Conservation (phyloP, 352 stramenopile species). For the Blastocystis sp. region DNA sequence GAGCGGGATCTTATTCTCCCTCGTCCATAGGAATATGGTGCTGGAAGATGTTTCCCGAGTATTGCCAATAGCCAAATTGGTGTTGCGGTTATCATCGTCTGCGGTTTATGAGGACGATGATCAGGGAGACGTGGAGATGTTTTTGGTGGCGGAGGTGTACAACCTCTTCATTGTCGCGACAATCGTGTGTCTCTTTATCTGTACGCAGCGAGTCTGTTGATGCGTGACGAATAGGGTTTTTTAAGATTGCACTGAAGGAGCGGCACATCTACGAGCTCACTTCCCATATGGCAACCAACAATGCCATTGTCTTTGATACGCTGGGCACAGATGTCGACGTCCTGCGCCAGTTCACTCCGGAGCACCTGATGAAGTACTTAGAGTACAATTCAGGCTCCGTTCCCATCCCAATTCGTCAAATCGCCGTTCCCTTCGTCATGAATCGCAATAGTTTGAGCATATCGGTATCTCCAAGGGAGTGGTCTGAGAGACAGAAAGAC, state of each 20-base stretch:
- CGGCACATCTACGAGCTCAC: slow-evolving; percentile 44
- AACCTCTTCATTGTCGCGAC: slow-evolving; percentile 68
- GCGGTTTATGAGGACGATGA: background rate
- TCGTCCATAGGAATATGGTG: too few relatives aligned
- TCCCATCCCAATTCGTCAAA: slow-evolving; percentile 42
- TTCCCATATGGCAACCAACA: slow-evolving; percentile 49
- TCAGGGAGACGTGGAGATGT: background rate
- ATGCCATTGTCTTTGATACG: slow-evolving; percentile 60
- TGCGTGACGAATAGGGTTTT: slow-evolving; percentile 42
- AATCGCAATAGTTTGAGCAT: slow-evolving; percentile 29
- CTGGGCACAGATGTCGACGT: slow-evolving; percentile 61
- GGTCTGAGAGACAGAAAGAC: background rate
- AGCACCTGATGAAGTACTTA: slow-evolving; percentile 63
- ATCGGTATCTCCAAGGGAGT: background rate
- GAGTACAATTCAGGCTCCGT: slow-evolving; percentile 60
- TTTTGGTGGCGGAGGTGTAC: slow-evolving; percentile 48
- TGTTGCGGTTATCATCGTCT: background rate
- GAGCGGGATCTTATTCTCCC: too few relatives aligned
- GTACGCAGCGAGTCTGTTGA: background rate
- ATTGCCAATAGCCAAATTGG: background rate
- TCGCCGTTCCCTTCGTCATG: slow-evolving; percentile 20
- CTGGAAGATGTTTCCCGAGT: background rate
- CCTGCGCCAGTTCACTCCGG: slow-evolving; percentile 45
- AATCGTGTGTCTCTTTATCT: slow-evolving; percentile 55
- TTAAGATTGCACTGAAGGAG: slow-evolving; percentile 59